Conservation (phyloP, 2,329 filamentous ascomycete species). For the Aspergillus phoenicis region DNA sequence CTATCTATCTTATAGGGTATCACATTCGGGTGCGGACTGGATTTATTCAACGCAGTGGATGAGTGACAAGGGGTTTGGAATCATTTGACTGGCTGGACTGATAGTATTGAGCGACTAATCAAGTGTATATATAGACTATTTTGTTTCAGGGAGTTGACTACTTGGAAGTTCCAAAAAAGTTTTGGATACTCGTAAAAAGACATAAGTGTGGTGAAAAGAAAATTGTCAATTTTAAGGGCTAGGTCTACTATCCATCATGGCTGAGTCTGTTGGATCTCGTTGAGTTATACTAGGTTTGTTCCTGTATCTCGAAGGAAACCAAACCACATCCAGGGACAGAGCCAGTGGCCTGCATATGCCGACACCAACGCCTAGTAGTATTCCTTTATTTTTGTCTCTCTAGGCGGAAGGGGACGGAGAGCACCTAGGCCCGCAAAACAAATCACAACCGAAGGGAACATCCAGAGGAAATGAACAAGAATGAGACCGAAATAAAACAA, state of each 20-base stretch:
- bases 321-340: not conserved
- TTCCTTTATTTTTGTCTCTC: not conserved
- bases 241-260: slow-evolving; percentile 13
- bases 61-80: too few species aligned
- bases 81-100: too few species aligned
- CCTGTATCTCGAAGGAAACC: not conserved
- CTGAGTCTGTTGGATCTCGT: slow-evolving; percentile 1
- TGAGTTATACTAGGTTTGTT: not conserved
- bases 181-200: not conserved
- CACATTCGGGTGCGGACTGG: too few species aligned
- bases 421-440: slow-evolving; percentile 9
- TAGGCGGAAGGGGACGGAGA: not conserved
- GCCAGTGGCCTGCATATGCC: not conserved
- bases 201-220: not conserved
- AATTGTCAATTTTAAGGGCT: slow-evolving; percentile 14
- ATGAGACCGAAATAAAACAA: slow-evolving; percentile 25
- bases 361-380: not conserved
- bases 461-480: slow-evolving; percentile 17
- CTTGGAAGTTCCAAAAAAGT: too few species aligned
- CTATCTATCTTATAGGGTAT: too few species aligned
- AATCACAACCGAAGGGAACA: slow-evolving; percentile 15
- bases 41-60: too few species aligned
- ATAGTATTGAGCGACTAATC: too few species aligned
- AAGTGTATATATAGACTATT: too few species aligned
- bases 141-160: too few species aligned